These are phyloP conservation scores for Phytophthora citricola DNA, from an alignment of 352 stramenopile genomes.

Conservation along the genomic window DNA sequence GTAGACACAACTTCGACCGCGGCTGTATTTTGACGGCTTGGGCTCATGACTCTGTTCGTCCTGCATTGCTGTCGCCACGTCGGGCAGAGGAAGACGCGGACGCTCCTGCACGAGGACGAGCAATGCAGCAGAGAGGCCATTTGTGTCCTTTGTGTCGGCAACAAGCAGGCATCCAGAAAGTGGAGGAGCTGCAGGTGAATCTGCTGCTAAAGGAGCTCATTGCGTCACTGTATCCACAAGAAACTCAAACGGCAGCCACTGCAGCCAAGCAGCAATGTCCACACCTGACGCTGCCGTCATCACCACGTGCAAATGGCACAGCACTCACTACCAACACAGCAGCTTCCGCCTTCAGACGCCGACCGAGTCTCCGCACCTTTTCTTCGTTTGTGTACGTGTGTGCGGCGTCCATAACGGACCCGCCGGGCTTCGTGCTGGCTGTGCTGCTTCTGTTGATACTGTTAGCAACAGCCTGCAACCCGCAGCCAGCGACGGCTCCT, in stretches of 20 bases:
- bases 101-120: background rate
- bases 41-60: conserved; percentile 38
- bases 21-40: conserved; percentile 78
- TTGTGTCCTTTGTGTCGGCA: conserved; percentile 78
- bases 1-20: conserved; percentile 86
- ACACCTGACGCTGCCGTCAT: conserved; percentile 30
- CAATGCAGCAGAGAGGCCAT: conserved; percentile 22
- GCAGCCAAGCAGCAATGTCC: conserved; percentile 52
- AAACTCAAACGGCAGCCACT: conserved; percentile 45
- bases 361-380: conserved; percentile 59
- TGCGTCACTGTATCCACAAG: conserved; percentile 56
- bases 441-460: conserved; percentile 72
- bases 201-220: conserved; percentile 71
- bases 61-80: conserved; percentile 12
- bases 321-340: conserved; percentile 34
- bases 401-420: conserved; percentile 69
- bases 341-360: conserved; percentile 39
- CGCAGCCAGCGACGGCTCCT: conserved; percentile 51
- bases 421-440: conserved; percentile 77
- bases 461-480: conserved; percentile 63
- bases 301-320: conserved; percentile 9
- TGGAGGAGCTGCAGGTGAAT: conserved; percentile 67
- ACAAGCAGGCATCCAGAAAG: conserved; percentile 25
- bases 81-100: conserved; percentile 8
- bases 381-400: conserved; percentile 80